Base-by-base conservation (phyloP, 805 yeast genomes). In the Blastobotrys parvus region DNA sequence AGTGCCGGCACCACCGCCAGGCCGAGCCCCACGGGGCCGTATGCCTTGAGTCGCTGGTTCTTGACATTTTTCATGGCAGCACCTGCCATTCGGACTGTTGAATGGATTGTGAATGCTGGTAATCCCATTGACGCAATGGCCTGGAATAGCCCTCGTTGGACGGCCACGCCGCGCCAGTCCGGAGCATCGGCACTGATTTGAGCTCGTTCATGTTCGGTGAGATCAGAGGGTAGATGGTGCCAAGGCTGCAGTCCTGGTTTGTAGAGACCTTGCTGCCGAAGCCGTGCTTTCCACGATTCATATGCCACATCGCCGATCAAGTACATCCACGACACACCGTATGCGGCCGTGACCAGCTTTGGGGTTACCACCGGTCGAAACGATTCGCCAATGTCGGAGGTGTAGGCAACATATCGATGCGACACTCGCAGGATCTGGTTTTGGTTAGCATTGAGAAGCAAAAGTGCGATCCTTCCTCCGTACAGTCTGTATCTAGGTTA, bases 311-410 rank as follows among this genome's bases (percentile, higher is more conserved):
- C 94, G 8, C 87, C 88, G 6, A 80, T 54, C 18, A 84, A 69
- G 56, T 84, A 84, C 1, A 74, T 63, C 92, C 92, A 85, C 5
- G 88, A 79, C 34, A 84, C 64, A 30, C 78, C 86, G 58, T 84
- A 84, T 22, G 90, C 80, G 2, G 74, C 47, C 11, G 64, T 69
- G 16, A 84, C 92, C n/a, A 80, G 45, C 27, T 53, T 50, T 1
- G 89, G 88, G 53, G 78, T 80, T 3, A 85, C 89, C 8, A 84
- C 80, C 1, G 92, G 92, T 42, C 94, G 70, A 64, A 84, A 85
- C 8, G 89, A 80, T 57, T 84, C 94, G 25, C 94, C 94, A 53
- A 84, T 77, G 58, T 84, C 94, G 0, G 89, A 81, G 2, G 94
- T 83, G 62, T 85, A 84, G 1, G 94, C 94, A 20, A 84, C 85